A percentile compares a stretch with the other conserved stretches of the same genome.
Conservation (phyloP, 306 rosid species). For the Vicia sativa region DNA sequence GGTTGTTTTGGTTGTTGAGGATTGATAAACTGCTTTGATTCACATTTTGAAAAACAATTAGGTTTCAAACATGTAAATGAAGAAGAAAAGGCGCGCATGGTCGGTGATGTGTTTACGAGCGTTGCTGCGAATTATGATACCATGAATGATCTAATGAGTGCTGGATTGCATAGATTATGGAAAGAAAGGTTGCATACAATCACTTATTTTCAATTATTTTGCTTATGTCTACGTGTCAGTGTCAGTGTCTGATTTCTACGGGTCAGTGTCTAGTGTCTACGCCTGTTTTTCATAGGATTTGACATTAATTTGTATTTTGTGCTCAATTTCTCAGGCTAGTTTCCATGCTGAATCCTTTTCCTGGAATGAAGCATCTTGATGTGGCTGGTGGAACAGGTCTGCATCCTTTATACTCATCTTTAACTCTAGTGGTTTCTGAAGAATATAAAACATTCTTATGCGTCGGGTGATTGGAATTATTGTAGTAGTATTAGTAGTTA, state of each 20-base stretch:
- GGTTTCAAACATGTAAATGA: conserved; percentile 90
- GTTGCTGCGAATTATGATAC: conserved; percentile 87
- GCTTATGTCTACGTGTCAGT: not conserved
- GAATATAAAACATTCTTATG: not conserved
- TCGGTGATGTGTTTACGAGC: conserved; percentile 82
- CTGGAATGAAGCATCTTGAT: conserved; percentile 96
- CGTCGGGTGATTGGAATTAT: not conserved
- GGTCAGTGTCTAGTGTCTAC: not conserved
- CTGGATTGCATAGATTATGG: conserved; percentile 94
- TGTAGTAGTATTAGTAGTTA: not conserved
- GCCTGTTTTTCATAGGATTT: not conserved
- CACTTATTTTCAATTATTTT: not conserved
- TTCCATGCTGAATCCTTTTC: conserved; percentile 86
- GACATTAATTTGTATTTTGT: conserved; percentile 25
- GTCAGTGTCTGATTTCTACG: not conserved
- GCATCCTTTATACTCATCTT: conserved; percentile 27
- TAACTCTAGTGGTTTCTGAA: not conserved
- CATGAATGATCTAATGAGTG: conserved; percentile 97
- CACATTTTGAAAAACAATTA: conserved; percentile 30
- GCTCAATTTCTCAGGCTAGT: conserved; percentile 66
- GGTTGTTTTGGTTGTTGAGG: too few relatives aligned
- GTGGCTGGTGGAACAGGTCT: conserved; percentile 98
- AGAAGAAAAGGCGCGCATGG: conserved; percentile 83
- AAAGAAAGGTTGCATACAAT: conserved; percentile 68
- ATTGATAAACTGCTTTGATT: not conserved